Evolutionary conservation across 2,329 filamentous ascomycete species (phyloP).

Genomic region (Beauveria caledonica): DNA sequence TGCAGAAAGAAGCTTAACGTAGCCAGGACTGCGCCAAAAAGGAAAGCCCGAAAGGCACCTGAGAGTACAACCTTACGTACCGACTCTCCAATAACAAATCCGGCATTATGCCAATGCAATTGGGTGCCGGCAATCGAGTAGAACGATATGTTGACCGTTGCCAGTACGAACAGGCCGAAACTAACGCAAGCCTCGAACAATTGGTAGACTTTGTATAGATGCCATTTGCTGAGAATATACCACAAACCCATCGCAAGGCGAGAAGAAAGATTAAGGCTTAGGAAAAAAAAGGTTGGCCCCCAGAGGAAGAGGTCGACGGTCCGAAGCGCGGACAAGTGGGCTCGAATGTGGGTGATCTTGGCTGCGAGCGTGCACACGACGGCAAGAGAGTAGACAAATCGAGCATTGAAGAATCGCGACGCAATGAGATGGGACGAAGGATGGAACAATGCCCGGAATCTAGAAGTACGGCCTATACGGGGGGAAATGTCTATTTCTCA

Average conservation of each 20-base stretch:
- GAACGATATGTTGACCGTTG: slow-evolving; percentile 21
- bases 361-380: not conserved
- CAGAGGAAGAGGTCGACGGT: not conserved
- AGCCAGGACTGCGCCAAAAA: slow-evolving; percentile 12
- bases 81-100: slow-evolving; percentile 17
- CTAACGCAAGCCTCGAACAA: not conserved
- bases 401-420: not conserved
- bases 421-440: not conserved
- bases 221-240: not conserved
- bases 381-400: not conserved
- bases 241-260: not conserved
- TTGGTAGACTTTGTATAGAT: not conserved
- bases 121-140: slow-evolving; percentile 23
- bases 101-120: slow-evolving; percentile 22
- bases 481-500: not conserved
- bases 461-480: not conserved
- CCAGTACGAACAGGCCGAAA: not conserved
- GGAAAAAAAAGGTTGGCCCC: slow-evolving; percentile 5
- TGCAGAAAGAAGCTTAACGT: slow-evolving; percentile 16
- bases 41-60: slow-evolving; percentile 16
- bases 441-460: not conserved
- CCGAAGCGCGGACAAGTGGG: not conserved
- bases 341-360: not conserved
- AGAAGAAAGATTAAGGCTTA: not conserved
- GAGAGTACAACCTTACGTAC: slow-evolving; percentile 19